Percentiles rank a stretch among this genome's conserved stretches.
phyloP scores from a whole-genome alignment of 2,329 filamentous ascomycete genomes.

The Claviceps humidiphila region DNA sequence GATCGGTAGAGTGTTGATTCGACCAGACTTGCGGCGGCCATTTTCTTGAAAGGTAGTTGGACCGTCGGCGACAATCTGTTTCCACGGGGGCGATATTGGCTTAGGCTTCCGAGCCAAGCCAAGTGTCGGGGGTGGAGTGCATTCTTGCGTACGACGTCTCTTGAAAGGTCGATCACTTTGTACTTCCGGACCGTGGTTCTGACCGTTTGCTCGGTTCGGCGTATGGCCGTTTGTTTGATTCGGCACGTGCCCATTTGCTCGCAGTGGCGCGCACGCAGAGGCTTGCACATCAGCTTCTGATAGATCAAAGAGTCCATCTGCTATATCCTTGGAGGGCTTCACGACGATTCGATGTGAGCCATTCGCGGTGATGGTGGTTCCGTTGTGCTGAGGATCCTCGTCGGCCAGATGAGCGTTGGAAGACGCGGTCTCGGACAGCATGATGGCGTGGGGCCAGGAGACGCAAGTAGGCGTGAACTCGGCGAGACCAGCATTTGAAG shows the following conservation, averaged over 20 bases:
- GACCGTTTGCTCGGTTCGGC: conserved; percentile 43
- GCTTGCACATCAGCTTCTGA: conserved; percentile 9
- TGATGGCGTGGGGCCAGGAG: conserved; percentile 30
- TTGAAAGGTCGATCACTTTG: conserved; percentile 44
- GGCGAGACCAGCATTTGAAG: conserved; percentile 45
- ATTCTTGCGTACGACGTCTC: conserved; percentile 46
- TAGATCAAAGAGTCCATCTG: conserved; percentile 6
- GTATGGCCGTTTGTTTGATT: conserved; percentile 22
- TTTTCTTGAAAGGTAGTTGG: conserved; percentile 72
- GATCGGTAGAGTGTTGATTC: conserved; percentile 44
- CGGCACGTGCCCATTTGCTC: conserved; percentile 19
- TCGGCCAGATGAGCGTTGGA: conserved; percentile 27
- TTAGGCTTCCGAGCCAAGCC: conserved; percentile 30
- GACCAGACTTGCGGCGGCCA: conserved; percentile 55
- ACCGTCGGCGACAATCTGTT: conserved; percentile 68
- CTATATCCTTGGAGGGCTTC: conserved; percentile 9
- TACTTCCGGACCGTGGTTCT: conserved; percentile 27
- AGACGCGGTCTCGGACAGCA: conserved; percentile 50
- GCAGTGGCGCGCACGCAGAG: conserved; percentile 11
- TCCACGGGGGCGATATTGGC: conserved; percentile 80
- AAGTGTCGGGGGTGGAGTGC: conserved; percentile 24
- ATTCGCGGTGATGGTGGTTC: conserved; percentile 14
- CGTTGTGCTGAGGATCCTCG: conserved; percentile 15
- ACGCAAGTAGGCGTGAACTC: conserved; percentile 37
- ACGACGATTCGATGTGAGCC: conserved; percentile 9